Base-by-base conservation (phyloP, 2,329 filamentous ascomycete species). In the Xylariaceae sp. region DNA sequence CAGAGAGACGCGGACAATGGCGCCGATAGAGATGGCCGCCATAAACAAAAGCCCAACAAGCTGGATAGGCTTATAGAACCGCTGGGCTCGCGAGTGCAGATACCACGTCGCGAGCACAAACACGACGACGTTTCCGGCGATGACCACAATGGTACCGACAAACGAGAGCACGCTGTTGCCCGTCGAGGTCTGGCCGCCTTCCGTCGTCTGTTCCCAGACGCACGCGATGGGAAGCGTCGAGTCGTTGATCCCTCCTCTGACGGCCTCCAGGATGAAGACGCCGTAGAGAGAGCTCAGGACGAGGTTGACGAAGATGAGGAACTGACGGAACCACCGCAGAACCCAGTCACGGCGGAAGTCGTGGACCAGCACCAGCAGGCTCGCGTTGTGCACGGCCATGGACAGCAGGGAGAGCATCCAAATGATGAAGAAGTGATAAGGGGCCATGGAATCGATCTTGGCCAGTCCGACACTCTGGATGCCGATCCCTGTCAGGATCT, bases 381-480 rank as follows among this genome's bases (percentile, higher is more conserved):
- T 77, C 4, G 76, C 69, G 42, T 82, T 78, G 57, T 84, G 80
- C 3, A 80, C 81, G 1, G 77, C 75, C 47, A 77, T 82, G 12
- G 77, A 77, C 6, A 84, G 65, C 9, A 82, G 60, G 0, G 76
- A 77, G 2, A 84, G 63, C 64, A 83, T 79, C 80, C 79, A 84
- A 48, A 84, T 74, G 38, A 83, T 70, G 63, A 83, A 83, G 64
- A 84, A 83, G 60, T 85, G 80, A 55, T 85, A 85, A 0, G 78
- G 71, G 0, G 80, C 69, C 56, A 84, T 71, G 4, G 65, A 65
- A 31, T 69, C 61, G 54, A 75, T 71, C 53, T 78, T 77, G 4
- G 73, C 73, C 1, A 85, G 69, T 0, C 74, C 81, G 16, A 84
- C 68, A 40, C 67, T 68, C 56, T 84, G 79, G 40, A 85, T 75